Conservation (phyloP, 768 basidiomycete species). For the Ramaria sp. region DNA sequence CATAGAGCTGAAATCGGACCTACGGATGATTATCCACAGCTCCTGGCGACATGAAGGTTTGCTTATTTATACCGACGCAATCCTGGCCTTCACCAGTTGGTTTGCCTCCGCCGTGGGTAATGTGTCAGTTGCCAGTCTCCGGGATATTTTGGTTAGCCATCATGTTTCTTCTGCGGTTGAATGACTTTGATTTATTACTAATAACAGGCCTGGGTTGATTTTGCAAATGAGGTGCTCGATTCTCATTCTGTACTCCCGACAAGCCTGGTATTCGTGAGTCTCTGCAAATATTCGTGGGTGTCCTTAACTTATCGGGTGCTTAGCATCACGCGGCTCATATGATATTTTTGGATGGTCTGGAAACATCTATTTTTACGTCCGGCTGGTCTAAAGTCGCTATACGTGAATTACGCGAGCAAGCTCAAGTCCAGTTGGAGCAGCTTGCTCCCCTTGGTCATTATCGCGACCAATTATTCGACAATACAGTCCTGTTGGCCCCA, state of each 20-base stretch:
- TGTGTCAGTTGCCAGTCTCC: conserved; percentile 56
- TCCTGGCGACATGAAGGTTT: conserved; percentile 55
- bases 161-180: not conserved
- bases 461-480: conserved; percentile 16
- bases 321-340: conserved; percentile 91
- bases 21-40: conserved; percentile 63
- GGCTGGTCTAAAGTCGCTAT: conserved; percentile 51
- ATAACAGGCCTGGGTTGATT: conserved; percentile 81
- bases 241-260: conserved; percentile 23
- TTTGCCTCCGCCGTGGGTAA: conserved; percentile 51
- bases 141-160: conserved; percentile 73
- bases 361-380: conserved; percentile 57
- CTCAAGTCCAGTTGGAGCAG: conserved; percentile 38
- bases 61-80: conserved; percentile 38
- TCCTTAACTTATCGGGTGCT: not conserved
- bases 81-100: conserved; percentile 82
- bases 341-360: conserved; percentile 85
- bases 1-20: conserved; percentile 60
- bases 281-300: not conserved
- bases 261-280: conserved; percentile 59
- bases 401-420: conserved; percentile 48
- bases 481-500: conserved; percentile 18
- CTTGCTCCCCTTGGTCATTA: conserved; percentile 35
- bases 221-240: conserved; percentile 54
- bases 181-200: not conserved